Percentiles rank a stretch among this genome's conserved stretches.
Evolutionary conservation across 345 rosid genomes (phyloP).

Genomic region (Acer negundo): DNA sequence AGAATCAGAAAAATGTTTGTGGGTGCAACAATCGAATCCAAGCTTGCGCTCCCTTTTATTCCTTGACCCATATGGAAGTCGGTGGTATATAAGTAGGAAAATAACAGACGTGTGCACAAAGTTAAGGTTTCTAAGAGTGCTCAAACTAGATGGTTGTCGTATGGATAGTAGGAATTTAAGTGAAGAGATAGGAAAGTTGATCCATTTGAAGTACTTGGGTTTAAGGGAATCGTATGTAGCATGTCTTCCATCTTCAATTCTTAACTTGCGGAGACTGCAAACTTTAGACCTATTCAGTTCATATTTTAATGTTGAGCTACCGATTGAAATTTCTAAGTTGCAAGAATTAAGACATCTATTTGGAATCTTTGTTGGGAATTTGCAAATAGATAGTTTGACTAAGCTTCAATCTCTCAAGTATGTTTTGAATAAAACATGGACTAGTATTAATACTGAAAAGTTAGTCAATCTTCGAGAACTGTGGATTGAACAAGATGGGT

Average conservation of each 20-base stretch:
- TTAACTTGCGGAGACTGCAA: background rate
- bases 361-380: too few relatives aligned
- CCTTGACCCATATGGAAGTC: background rate
- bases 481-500: background rate
- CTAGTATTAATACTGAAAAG: too few relatives aligned
- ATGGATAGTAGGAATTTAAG: slow-evolving; percentile 1
- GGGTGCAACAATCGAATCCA: background rate
- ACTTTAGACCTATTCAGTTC: too few relatives aligned
- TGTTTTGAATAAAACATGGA: too few relatives aligned
- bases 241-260: slow-evolving; percentile 17
- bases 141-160: slow-evolving; percentile 23
- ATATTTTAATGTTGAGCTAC: too few relatives aligned
- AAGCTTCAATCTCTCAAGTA: too few relatives aligned
- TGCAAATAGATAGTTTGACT: too few relatives aligned
- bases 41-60: slow-evolving; percentile 16
- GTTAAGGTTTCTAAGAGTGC: slow-evolving; percentile 17
- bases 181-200: slow-evolving; percentile 19
- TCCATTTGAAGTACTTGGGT: slow-evolving; percentile 32
- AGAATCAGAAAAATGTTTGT: background rate
- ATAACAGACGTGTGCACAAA: background rate
- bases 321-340: too few relatives aligned
- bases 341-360: too few relatives aligned
- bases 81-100: background rate
- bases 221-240: slow-evolving; percentile 19
- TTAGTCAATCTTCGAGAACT: too few relatives aligned